Percentiles rank a stretch among this genome's conserved stretches.
These are phyloP conservation scores for Brassica incana DNA, from an alignment of 345 rosid genomes.

Conservation along the genomic window DNA sequence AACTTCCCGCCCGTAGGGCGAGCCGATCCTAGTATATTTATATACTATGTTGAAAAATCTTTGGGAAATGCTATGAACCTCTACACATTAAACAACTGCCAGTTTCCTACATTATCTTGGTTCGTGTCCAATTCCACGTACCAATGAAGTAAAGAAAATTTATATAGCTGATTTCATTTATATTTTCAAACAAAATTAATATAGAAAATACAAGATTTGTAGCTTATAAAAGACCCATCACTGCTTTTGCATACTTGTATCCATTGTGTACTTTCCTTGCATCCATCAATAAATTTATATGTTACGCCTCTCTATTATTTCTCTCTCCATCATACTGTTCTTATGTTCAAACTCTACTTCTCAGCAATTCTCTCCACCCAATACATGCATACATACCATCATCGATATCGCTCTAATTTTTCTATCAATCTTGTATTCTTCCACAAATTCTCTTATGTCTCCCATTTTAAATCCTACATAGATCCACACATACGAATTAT, in stretches of 20 bases:
- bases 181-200: neutral
- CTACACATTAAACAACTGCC: constrained; percentile 19
- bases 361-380: constrained; percentile 13
- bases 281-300: neutral
- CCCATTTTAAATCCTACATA: neutral
- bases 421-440: neutral
- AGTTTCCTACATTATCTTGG: constrained; percentile 22
- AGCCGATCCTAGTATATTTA: too few species aligned
- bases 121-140: constrained; percentile 22
- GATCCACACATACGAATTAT: neutral
- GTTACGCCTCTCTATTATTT: neutral
- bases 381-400: constrained; percentile 23
- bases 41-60: too few species aligned
- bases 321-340: constrained; percentile 13
- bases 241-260: constrained; percentile 21
- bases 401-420: neutral
- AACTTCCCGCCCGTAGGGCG: too few species aligned
- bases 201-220: neutral
- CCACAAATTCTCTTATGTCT: neutral
- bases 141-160: constrained; percentile 23
- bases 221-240: constrained; percentile 40
- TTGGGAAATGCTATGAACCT: neutral
- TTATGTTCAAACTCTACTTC: neutral
- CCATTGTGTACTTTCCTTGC: constrained; percentile 29
- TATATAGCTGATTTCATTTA: neutral